These are phyloP conservation scores for Lactarius trivialis DNA, from an alignment of 768 basidiomycete genomes.

Conservation along the genomic window DNA sequence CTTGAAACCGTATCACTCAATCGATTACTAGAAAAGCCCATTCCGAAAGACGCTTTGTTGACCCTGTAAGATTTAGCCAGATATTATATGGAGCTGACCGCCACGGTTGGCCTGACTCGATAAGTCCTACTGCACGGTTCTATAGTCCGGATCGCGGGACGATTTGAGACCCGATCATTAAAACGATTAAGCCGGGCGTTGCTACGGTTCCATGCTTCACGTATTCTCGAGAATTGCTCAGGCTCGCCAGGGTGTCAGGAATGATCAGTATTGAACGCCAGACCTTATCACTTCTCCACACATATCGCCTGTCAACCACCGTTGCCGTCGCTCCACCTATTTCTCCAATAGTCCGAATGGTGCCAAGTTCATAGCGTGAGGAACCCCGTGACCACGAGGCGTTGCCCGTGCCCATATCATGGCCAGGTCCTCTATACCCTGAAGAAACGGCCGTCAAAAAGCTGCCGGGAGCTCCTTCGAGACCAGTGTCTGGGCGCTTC, in stretches of 20 bases:
- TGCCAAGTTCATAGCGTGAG: background rate
- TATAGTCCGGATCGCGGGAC: background rate
- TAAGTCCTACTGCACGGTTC: background rate
- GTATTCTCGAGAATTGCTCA: background rate
- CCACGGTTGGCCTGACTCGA: background rate
- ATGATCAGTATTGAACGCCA: background rate
- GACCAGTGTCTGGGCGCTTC: slow-evolving; percentile 31
- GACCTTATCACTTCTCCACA: slow-evolving; percentile 22
- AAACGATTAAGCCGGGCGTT: background rate
- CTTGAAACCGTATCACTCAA: background rate
- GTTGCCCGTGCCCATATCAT: background rate
- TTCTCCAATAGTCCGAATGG: background rate
- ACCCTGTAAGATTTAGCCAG: background rate
- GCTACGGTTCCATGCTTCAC: background rate
- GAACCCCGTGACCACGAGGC: background rate
- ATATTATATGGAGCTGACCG: background rate
- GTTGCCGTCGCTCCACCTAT: background rate
- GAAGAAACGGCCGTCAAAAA: background rate
- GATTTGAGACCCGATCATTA: background rate
- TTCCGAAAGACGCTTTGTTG: background rate
- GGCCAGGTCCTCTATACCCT: background rate
- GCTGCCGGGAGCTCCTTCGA: background rate
- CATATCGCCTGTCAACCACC: slow-evolving; percentile 7
- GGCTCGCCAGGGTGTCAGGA: background rate
- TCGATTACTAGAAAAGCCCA: slow-evolving; percentile 1